phyloP scores from a whole-genome alignment of 345 rosid genomes.

The Pistacia atlantica region DNA sequence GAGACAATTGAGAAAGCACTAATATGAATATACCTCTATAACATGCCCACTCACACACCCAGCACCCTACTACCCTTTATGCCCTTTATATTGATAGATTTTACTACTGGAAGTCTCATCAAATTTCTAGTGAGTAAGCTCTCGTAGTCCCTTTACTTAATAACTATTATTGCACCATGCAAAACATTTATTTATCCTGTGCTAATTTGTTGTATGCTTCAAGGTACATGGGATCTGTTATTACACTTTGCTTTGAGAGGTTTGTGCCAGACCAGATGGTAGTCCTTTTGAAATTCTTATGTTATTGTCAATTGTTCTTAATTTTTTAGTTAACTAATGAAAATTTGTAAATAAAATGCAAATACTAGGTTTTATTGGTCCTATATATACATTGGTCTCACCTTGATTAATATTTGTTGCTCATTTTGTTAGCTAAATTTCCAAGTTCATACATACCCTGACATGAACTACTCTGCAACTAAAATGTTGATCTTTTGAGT shows the following conservation, averaged over 20 bases:
- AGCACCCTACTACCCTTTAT: too few species aligned
- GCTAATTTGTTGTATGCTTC: conserved; percentile 20
- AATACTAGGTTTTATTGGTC: neutral
- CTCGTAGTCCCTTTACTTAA: conserved; percentile 32
- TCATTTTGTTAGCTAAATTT: neutral
- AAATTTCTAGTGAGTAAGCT: conserved; percentile 91
- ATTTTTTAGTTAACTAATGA: neutral
- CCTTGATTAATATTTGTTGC: neutral
- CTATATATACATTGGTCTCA: neutral
- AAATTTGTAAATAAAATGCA: neutral
- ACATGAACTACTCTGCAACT: neutral
- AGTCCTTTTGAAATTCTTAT: neutral
- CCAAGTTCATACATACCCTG: neutral
- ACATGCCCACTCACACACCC: too few species aligned
- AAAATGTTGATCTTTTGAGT: conserved; percentile 11
- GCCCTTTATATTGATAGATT: too few species aligned
- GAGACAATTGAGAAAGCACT: too few species aligned
- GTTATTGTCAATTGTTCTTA: neutral
- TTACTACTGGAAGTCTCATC: too few species aligned
- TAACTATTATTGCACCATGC: conserved; percentile 2
- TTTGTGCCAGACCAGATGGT: conserved; percentile 22
- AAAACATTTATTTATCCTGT: conserved; percentile 16
- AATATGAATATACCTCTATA: too few species aligned
- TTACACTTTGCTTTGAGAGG: conserved; percentile 91
- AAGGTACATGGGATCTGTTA: conserved; percentile 82